Evolutionary conservation across 2,329 filamentous ascomycete genomes (phyloP), one percentile per base, ranked within the genome.

Genomic region (Talaromyces funiculosus): DNA sequence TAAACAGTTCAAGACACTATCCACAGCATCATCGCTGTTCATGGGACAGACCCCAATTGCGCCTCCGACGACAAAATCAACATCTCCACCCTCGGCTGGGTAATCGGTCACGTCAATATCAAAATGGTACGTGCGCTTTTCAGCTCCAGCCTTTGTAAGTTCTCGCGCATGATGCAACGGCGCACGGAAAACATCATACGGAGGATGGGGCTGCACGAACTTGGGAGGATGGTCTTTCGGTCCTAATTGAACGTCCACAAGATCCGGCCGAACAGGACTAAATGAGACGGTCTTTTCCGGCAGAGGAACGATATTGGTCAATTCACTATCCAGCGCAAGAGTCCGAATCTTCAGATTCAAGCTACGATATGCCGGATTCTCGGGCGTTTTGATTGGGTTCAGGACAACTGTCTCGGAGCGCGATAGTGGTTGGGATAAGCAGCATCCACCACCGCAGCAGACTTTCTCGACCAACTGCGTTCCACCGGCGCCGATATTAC

Each of bases 51-150:
- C 85, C 40, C 94, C 94, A 73, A 99, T 93, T 57, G 94, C 94
- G 59, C 94, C 94, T 61, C 94, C 94, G 18, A 99, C 94, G 72
- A 93, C 92, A 82, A 97, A 99, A 71, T 97, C 94, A 4, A 92
- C 86, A 54, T 84, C 82, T 58, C 90, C 89, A 60, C 83, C 82
- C 77, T 95, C 91, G 20, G 86, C 84, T 0, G 94, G 92, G 69
- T 99, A 99, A 72, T 96, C 89, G 53, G 93, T 97, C 54, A 99
- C 89, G 69, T 99, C 94, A 47, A 99, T 85, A 69, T 97, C 94
- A 69, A 97, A 97, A 76, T 99, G 94, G 74, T 93, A 96, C 0
- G 94, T 99, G 63, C 93, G 85, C 84, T 99, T 99, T 80, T 96
- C 91, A 4, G 94, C 94, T 22, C 93, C 93, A 24, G 85, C 81